Evolutionary conservation across 192 early-diverging fungal genomes (phyloP), one percentile per base, ranked within the genome.

Genomic region (Blastocladiella britannica): DNA sequence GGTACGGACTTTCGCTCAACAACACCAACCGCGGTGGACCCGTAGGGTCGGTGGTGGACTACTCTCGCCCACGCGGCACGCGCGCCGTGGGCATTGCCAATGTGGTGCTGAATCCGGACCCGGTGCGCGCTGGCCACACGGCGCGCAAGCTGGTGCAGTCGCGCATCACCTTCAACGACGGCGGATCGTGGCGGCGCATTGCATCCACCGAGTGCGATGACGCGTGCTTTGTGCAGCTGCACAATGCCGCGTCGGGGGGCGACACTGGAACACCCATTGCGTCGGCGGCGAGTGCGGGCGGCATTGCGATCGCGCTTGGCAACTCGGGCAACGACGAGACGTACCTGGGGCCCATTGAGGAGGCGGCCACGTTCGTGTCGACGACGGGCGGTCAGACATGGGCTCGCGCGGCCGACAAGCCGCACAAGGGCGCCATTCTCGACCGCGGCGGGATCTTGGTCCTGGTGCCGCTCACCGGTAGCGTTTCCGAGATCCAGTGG

Each of bases 21-120:
- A 62, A 82, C 29, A 82, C 87, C 18, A 90, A 92, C 64, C 76
- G 88, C 58, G 79, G 37, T 47, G 37, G 79, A 29, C 71, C 76
- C 24, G 53, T 53, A 22, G 84, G 84, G n/a, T 72, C 81, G 52
- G 15, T 47, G 15, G 91, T 94, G 1, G 93, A 97, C 64, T 91
- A 90, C 73, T 90, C 92, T 63, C 87, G 85, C 55, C 82, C 88
- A 71, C 81, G 83, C 25, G 90, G 87, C 9, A 73, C 95, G 24
- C 78, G 85, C 59, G 91, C 89, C 53, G 82, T 91, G 28, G 74
- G 86, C 2, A 55, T 97, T 6, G 83, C 85, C 58, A 96, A 96
- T 59, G 55, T 71, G 24, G 85, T 93, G 7, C 61, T 62, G 52
- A 92, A 95, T 53, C 58, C 77, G 24, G 64, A 72, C 5, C 74